Conservation (phyloP, 306 rosid species). For the Quercus rubra region DNA sequence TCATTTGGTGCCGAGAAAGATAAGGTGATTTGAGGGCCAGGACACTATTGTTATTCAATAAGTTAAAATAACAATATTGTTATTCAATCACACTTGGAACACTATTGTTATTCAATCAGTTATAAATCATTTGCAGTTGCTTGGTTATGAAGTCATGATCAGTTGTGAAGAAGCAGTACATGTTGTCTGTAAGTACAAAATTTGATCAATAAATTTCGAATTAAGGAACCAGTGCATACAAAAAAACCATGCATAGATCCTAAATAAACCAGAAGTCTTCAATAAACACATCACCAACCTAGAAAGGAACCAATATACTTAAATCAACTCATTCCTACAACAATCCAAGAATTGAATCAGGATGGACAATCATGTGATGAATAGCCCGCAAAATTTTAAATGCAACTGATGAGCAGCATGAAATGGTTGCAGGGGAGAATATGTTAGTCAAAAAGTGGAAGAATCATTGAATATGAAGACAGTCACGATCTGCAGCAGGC, state of each 20-base stretch:
- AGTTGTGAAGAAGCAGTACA: not conserved
- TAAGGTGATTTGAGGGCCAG: no score
- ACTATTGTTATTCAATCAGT: not conserved
- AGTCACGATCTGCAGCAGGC: slow-evolving; percentile 41
- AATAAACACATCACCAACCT: not conserved
- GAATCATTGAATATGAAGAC: not conserved
- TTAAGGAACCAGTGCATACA: not conserved
- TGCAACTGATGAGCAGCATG: not conserved
- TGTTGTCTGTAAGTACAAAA: not conserved
- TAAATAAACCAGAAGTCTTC: not conserved
- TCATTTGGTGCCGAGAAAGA: no score
- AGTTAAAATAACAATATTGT: not conserved
- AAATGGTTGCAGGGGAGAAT: not conserved
- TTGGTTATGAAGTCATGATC: not conserved
- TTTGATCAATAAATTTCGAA: not conserved
- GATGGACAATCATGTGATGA: not conserved
- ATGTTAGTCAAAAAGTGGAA: not conserved
- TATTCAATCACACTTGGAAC: no score
- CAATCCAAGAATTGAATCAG: not conserved
- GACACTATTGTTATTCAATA: no score
- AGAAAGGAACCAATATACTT: not conserved
- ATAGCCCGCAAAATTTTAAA: not conserved
- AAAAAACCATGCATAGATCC: not conserved
- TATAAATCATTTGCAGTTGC: not conserved
- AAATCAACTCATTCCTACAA: not conserved